Conservation (phyloP, 179 eudicot genomes). For the Silene vulgaris region DNA sequence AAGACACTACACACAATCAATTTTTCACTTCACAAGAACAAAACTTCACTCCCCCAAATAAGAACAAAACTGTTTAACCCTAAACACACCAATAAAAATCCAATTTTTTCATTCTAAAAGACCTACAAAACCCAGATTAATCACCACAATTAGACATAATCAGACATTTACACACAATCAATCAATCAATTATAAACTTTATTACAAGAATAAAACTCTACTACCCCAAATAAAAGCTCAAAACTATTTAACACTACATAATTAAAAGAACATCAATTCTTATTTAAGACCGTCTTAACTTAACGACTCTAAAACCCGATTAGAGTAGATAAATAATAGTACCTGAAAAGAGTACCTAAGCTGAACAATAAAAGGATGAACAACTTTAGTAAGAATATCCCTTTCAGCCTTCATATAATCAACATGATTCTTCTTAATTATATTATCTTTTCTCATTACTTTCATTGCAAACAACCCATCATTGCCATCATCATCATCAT, state of each 20-base stretch:
- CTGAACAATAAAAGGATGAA: slow-evolving; percentile 86
- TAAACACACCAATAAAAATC: slow-evolving; percentile 8
- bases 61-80: no score
- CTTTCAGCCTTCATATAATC: slow-evolving; percentile 97
- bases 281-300: no score
- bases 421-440: slow-evolving; percentile 79
- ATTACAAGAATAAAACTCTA: no score
- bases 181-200: no score
- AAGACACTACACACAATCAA: neutral
- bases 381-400: slow-evolving; percentile 88
- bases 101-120: slow-evolving; percentile 15
- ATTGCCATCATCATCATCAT: slow-evolving; percentile 25
- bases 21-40: neutral
- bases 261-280: no score
- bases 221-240: no score
- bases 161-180: no score
- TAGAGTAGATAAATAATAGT: neutral
- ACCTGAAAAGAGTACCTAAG: slow-evolving; percentile 88
- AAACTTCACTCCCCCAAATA: neutral
- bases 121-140: neutral
- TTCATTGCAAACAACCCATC: slow-evolving; percentile 85
- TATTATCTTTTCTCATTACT: slow-evolving; percentile 81
- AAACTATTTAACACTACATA: no score
- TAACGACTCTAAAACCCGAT: no score
- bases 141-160: neutral